phyloP scores from a whole-genome alignment of 1,284 basidiomycete genomes.

The Gymnopus androsaceus region DNA sequence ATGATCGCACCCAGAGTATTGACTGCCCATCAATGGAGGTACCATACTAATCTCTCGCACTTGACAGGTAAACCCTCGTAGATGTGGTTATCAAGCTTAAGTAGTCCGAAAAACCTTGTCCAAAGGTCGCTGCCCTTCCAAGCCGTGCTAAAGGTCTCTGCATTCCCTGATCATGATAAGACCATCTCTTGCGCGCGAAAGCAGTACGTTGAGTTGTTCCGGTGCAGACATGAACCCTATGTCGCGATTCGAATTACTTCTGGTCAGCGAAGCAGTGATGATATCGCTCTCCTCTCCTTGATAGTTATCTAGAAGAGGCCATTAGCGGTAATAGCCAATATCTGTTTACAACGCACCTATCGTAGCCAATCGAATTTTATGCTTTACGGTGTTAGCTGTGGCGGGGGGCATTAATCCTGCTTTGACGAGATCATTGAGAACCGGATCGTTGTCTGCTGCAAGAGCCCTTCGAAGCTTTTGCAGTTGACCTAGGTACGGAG shows the following conservation, averaged over 20 bases:
- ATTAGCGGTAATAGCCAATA: not conserved
- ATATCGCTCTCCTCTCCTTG: constrained; percentile 73
- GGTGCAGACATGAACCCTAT: constrained; percentile 71
- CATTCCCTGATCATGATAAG: constrained; percentile 66
- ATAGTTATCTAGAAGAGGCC: constrained; percentile 50
- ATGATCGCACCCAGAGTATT: too few species aligned
- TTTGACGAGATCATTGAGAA: constrained; percentile 59
- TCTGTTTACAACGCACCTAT: constrained; percentile 48
- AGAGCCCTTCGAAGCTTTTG: constrained; percentile 47
- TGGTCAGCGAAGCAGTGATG: constrained; percentile 59
- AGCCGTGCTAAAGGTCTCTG: constrained; percentile 54
- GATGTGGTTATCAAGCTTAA: constrained; percentile 45
- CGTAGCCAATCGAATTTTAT: constrained; percentile 55
- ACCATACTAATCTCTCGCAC: too few species aligned
- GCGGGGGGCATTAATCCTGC: constrained; percentile 50
- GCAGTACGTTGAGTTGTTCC: constrained; percentile 66
- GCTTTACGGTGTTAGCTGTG: constrained; percentile 40
- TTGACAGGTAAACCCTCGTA: constrained; percentile 58
- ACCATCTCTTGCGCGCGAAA: constrained; percentile 63
- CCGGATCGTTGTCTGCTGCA: constrained; percentile 52
- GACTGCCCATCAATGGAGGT: too few species aligned
- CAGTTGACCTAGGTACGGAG: constrained; percentile 71
- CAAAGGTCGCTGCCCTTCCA: constrained; percentile 55
- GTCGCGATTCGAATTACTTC: constrained; percentile 53
- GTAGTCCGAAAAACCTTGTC: constrained; percentile 45